Base-by-base conservation (phyloP, 768 basidiomycete genomes). In the Phaeolepiota aurea region DNA sequence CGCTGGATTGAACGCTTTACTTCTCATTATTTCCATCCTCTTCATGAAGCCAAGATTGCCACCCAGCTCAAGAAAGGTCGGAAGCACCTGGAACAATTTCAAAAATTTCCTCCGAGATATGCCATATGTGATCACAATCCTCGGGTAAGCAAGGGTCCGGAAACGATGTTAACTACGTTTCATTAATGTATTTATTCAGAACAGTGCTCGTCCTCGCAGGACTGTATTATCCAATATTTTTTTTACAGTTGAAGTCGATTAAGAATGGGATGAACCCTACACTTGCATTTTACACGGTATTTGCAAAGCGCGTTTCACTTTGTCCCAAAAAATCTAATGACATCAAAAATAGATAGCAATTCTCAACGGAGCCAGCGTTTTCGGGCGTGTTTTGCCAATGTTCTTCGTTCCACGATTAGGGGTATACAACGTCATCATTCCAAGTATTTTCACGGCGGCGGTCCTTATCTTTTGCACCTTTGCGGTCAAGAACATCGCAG, bases 231-330 rank as follows among this genome's bases (percentile, higher is more conserved):
- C 66, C 72, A 0, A 49, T 68, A 1, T 78, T 77, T 48, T 77
- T 68, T 47, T 48, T 77, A 5, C 77, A 79, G 42, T 49, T 77
- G 2, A 61, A 71, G 46, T 66, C 75, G 0, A 52, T 69, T 16
- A 46, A 52, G n/a, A 69, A 72, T 37, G 64, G 67, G 0, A 58
- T 71, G 4, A 50, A 64, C 23, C 37, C 48, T 3, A 54, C 51
- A 2, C 59, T 77, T 12, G 68, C 76, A 3, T 76, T 76, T 42
- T 77, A 77, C 44, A 61, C 64, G 5, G 74, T 74, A 37, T 22
- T 63, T 35, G 32, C 7, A n/a, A 25, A 20, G 21, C 30, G 38
- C 20, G 25, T 36, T 33, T 20, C 13, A 13, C 20, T 14, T 20
- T 20, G 20, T 38, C 11, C 21, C 21, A 21, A 12, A 28, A 2